A percentile compares a stretch with the other conserved stretches of the same genome.
These are phyloP conservation scores for Aspergillus caelatus DNA, from an alignment of 2,329 filamentous ascomycete genomes.

Conservation along the genomic window DNA sequence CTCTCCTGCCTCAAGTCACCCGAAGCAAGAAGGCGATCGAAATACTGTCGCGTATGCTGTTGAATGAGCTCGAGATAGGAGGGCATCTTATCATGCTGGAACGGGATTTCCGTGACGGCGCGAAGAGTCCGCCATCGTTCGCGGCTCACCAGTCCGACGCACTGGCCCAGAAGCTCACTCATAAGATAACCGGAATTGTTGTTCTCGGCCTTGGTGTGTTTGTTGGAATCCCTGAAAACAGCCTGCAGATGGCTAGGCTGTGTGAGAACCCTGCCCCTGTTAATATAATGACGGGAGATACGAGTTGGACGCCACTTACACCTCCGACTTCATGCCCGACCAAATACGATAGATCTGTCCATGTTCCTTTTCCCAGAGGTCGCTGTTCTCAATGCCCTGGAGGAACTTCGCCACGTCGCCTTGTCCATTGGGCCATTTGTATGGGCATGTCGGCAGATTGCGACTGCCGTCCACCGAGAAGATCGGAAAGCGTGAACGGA, in stretches of 20 bases:
- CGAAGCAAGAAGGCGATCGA: no score
- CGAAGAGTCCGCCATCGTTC: conserved; percentile 16
- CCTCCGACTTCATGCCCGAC: conserved; percentile 43
- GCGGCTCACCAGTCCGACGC: conserved; percentile 46
- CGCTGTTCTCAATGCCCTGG: conserved; percentile 34
- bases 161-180: conserved; percentile 46
- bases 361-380: conserved; percentile 35
- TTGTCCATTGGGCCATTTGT: conserved; percentile 41
- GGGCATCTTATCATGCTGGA: not conserved
- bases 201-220: conserved; percentile 45
- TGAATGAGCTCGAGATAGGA: conserved; percentile 8
- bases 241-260: conserved; percentile 36
- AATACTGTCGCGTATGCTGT: not conserved
- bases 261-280: conserved; percentile 38
- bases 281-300: not conserved
- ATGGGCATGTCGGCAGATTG: conserved; percentile 11
- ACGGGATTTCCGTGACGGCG: conserved; percentile 3
- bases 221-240: conserved; percentile 49
- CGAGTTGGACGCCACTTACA: conserved; percentile 33
- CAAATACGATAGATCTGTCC: conserved; percentile 45
- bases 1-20: no score
- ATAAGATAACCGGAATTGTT: conserved; percentile 47
- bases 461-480: conserved; percentile 2
- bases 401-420: conserved; percentile 45
- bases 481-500: conserved; percentile 8